Evolutionary conservation across 495 filamentous ascomycete species (phyloP), one percentile per base, ranked within the genome.

Genomic region (Coniosporium apollinis): DNA sequence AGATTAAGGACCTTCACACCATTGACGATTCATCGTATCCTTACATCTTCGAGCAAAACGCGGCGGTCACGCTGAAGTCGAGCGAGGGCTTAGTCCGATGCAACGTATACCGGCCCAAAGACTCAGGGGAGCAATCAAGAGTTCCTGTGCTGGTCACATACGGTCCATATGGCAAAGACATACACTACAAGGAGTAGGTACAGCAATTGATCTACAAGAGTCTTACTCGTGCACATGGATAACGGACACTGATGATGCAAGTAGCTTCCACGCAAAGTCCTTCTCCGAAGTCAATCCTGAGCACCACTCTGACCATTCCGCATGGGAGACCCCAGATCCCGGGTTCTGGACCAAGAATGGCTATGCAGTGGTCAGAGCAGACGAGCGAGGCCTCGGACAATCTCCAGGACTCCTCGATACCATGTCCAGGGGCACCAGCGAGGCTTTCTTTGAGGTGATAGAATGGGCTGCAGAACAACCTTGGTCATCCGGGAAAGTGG

Each of bases 161-260:
- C 43, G 67, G 67, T 0, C 73, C 75, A 1, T 80, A 80, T 43
- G 75, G 73, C 8, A 78, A 80, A 42, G 72, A 77, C 46, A 64
- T 68, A 8, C 58, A 52, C 21, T 72, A 69, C 46, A 37, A 45
- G 15, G 55, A 50, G 50, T 64, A 45, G 24, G 51, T 40, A 5
- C 9, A 3, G 24, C 14, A 32, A n/a, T n/a, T n/a, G n/a, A n/a
- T n/a, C n/a, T n/a, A n/a, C n/a, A n/a, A n/a, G n/a, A n/a, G n/a
- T n/a, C n/a, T n/a, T n/a, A n/a, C n/a, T n/a, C n/a, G n/a, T n/a
- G n/a, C n/a, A n/a, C n/a, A n/a, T n/a, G n/a, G n/a, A n/a, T n/a
- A n/a, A n/a, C n/a, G n/a, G n/a, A n/a, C n/a, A n/a, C n/a, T n/a
- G n/a, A n/a, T n/a, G n/a, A n/a, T n/a, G n/a, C n/a, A n/a, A n/a